Evolutionary conservation across 2,329 filamentous ascomycete genomes (phyloP), one percentile per base, ranked within the genome.

Genomic region (Magnaporthales sp.): DNA sequence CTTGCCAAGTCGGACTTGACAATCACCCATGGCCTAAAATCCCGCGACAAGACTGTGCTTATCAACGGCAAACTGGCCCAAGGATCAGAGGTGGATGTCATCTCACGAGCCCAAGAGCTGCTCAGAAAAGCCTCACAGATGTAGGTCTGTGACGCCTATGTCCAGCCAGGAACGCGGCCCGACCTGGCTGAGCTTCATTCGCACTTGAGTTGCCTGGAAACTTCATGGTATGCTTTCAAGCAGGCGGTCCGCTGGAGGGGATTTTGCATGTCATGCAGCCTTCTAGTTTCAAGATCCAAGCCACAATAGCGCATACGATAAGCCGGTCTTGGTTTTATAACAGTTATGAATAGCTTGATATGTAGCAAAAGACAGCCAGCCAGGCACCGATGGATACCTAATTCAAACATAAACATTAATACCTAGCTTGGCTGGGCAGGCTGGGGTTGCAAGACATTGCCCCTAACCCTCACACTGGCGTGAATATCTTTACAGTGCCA

Each of bases 1-100:
- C 78, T 89, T 7, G 84, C 89, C 31, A 91, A 89, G 72, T 88
- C 89, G 1, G 82, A 86, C 68, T 76, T 91, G 1, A 80, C 84
- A 60, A 83, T 92, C 56, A 82, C 83, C 13, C 85, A 85, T 19
- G 89, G 89, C 0, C 73, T 83, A 66, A 91, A 88, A 74, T 87
- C 85, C 24, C 81, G 84, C 67, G 84, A 89, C 60, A 92, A 92
- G 76, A 88, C 82, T 0, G 75, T 90, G 13, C 77, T 80, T 2
- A 66, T 83, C 7, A 73, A 66, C 9, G 78, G 77, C 27, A 64
- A 69, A n/a, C n/a, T 63, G n/a, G 32, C 65, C 27, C 27, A 32
- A 24, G 64, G 64, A 65, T 22, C 31, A 9, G 67, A 68, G 51
- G 22, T 64, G 2, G 68, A 26, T 67, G 24, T 27, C 68, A 7